Base-by-base conservation (phyloP, 352 stramenopile genomes). In the Phytophthora litchii region DNA sequence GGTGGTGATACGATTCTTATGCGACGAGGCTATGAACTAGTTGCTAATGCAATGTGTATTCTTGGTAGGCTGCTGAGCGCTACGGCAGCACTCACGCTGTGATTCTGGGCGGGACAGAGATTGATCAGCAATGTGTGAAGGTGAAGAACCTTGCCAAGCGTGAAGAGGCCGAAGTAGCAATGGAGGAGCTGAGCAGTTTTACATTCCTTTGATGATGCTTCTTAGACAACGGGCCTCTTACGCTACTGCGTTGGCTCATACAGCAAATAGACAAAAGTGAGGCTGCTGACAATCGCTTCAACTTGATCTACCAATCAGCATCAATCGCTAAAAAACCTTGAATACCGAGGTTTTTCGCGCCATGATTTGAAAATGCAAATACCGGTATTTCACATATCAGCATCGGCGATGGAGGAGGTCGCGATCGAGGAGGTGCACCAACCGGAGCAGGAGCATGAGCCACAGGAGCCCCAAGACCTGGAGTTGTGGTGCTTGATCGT, bases 101-200 rank as follows among this genome's bases (percentile, higher is more conserved):
- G 35, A 89, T 96, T 38, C 27, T 96, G 4, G 88, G 88, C 16
- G 67, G 74, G 23, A 64, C 88, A 53, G 88, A 96, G 55, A 68
- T 94, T 23, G 55, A 78, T 23, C 77, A 78, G 40, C 59, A 75
- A 27, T 53, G 55, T 27, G 83, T 93, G 19, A 88, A 89, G 47
- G 72, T 96, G 17, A 96, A 96, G 67, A 85, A 94, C 47, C 55
- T 96, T 16, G 42, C 56, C 1, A 80, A 81, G 47, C 70, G 87
- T 25, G 51, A 83, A 23, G 83, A 94, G 35, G 34, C 67, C 41
- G 58, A 74, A 23, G 64, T 92, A 4, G n/a, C 78, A 14, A 46
- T 83, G 21, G 44, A 54, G 0, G 42, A 71, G 4, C 52, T 87
- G 20, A 34, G 29, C 9, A 53, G 16, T 3, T 80, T 78, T 27